Percentiles rank a stretch among this genome's conserved stretches.
Evolutionary conservation across 768 basidiomycete genomes (phyloP).

Genomic region (Leccinum subgranulosum): DNA sequence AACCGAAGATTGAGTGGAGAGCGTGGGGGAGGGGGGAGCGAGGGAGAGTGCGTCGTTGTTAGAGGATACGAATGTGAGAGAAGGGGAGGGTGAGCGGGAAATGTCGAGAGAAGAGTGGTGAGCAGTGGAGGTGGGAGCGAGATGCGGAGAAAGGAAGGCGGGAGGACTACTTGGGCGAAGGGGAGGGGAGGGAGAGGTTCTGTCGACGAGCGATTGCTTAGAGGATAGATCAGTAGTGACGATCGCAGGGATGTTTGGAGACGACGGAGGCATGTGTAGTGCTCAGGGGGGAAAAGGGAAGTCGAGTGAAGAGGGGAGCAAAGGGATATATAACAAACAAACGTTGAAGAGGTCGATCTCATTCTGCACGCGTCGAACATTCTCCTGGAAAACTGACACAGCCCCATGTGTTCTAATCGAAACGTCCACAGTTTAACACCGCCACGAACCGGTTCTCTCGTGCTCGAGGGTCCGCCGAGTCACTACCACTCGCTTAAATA

Average conservation of each 20-base stretch:
- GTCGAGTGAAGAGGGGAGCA: not conserved
- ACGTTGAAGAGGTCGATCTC: not conserved
- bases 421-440: constrained; percentile 5
- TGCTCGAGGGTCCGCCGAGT: not conserved
- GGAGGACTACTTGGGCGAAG: constrained; percentile 1
- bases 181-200: not conserved
- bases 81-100: constrained; percentile 28
- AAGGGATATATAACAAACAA: constrained; percentile 10
- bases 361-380: constrained; percentile 16
- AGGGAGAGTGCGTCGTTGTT: constrained; percentile 41
- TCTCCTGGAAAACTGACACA: constrained; percentile 28
- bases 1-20: constrained; percentile 62
- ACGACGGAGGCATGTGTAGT: constrained; percentile 17
- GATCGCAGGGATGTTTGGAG: constrained; percentile 31
- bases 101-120: constrained; percentile 30
- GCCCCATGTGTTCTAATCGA: constrained; percentile 22
- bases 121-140: not conserved
- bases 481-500: not conserved
- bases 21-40: constrained; percentile 72
- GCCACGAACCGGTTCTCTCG: constrained; percentile 2
- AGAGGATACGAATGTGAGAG: constrained; percentile 33
- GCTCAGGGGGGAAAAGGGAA: not conserved
- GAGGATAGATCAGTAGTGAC: constrained; percentile 36
- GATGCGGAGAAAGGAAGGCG: constrained; percentile 25
- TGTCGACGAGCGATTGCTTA: constrained; percentile 19